These are phyloP conservation scores for Lagerstroemia speciosa DNA, from an alignment of 345 rosid species.

Conservation along the genomic window DNA sequence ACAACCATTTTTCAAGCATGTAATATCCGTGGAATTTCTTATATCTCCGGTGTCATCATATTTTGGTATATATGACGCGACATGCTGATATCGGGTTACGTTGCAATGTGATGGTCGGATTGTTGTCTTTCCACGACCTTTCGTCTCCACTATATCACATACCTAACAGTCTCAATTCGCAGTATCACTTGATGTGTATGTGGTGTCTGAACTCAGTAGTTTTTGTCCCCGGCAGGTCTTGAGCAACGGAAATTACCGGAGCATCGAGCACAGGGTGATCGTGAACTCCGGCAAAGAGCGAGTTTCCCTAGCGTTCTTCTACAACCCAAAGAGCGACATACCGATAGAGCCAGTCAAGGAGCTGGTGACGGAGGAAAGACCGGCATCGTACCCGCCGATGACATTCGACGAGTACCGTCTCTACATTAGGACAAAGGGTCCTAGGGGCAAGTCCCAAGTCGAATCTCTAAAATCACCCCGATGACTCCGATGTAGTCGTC, in stretches of 20 bases:
- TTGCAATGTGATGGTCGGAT: too few relatives aligned
- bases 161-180: too few relatives aligned
- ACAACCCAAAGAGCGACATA: constrained; percentile 85
- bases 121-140: too few relatives aligned
- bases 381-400: constrained; percentile 64
- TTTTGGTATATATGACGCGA: too few relatives aligned
- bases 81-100: too few relatives aligned
- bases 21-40: too few relatives aligned
- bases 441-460: constrained; percentile 81
- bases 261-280: constrained; percentile 87
- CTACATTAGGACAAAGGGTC: constrained; percentile 76
- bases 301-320: constrained; percentile 81
- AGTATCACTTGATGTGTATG: too few relatives aligned
- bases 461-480: constrained; percentile 44
- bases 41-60: too few relatives aligned
- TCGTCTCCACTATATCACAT: too few relatives aligned
- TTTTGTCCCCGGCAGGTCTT: constrained; percentile 38
- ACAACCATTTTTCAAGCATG: too few relatives aligned
- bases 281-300: constrained; percentile 66
- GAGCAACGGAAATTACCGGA: constrained; percentile 77
- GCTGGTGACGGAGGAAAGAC: constrained; percentile 45
- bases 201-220: too few relatives aligned
- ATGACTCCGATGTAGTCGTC: constrained; percentile 3
- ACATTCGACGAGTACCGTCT: constrained; percentile 84
- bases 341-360: constrained; percentile 60